Base-by-base conservation (phyloP, 2,329 filamentous ascomycete species). In the Aspergillus arachidicola region DNA sequence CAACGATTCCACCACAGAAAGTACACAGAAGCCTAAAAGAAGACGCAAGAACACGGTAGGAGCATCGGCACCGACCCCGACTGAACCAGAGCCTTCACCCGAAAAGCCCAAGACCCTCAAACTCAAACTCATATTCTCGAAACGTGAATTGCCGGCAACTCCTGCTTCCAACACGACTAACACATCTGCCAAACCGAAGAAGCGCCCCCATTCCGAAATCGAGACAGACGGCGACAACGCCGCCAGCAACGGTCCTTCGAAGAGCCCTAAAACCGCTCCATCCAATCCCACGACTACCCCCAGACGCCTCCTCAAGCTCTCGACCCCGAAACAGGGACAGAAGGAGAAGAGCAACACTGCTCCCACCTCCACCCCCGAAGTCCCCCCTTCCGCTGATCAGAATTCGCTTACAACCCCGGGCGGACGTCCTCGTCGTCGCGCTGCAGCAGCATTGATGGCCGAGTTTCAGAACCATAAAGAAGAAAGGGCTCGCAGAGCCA, bases 361-460 rank as follows among this genome's bases (percentile, higher is more conserved):
- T 21, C 23, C 51, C 21, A 48, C 54, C 30, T 56, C 55, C 16
- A 58, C 63, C 48, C 30, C 59, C 11, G 41, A 43, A 3, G 46
- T 46, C 16, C 48, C 62, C 3, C 45, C 53, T 23, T 16, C 60
- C 7, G 26, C 59, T 2, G 61, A 65, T 10, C 46, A 58, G 6
- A 32, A 21, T 19, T 38, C 54, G 28, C 55, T 43, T 12, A 59
- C 58, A 30, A 68, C 66, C 1, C 66, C 68, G 3, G 62, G 65
- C 10, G 66, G 69, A 21, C 69, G 70, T 26, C 70, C 70, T 6
- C 69, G 69, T 45, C 68, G 69, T 21, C 68, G 68, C 30, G 70
- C 68, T 12, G 67, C 70, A 14, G 65, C 66, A 10, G 66, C 68
- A 9, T 53, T 71, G 41, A 66, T 71, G 56, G 69, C 64, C 6